Evolutionary conservation across 129 eudicot species (phyloP), one percentile per base, ranked within the genome.

Genomic region (Centella asiatica): DNA sequence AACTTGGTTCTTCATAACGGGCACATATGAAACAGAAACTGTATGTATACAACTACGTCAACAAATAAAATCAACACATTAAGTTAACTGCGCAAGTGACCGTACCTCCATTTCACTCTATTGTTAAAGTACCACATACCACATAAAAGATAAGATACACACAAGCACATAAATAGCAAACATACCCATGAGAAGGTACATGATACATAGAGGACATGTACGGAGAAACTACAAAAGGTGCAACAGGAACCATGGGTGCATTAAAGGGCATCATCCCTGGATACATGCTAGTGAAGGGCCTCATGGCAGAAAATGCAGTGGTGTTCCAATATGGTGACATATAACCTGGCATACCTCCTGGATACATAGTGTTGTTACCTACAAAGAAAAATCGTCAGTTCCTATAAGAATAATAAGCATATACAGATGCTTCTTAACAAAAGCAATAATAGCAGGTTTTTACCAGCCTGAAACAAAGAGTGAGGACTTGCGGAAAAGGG

Each of bases 231-330:
- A 73, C 82, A 50, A 60, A 77, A 56, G 88, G 82, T 63, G 82
- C 25, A 44, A 71, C 71, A 48, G 95, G 89, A 56, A 71, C 69
- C 81, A 78, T 76, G 60, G 68, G 34, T 14, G 78, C 64, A 75
- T 52, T 81, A 69, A 76, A 83, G 39, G 92, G 76, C 79, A 89
- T 65, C 90, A 89, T 82, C 64, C 76, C 83, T 57, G 74, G 83
- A 70, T 83, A 90, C 89, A 86, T 83, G 59, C 73, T 81, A 70
- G 68, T 62, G 72, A 71, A 83, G 18, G 95, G 97, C 34, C 70
- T 67, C 33, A 69, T 57, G 29, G 78, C 83, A 14, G 84, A 77
- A 62, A 63, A 69, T 49, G 78, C 54, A 44, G 76, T 58, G 53
- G 78, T 66, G 51, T 76, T 78, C 97, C 97, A 90, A 73, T 78